Evolutionary conservation across 2,329 filamentous ascomycete species (phyloP), one percentile per base, ranked within the genome.

Genomic region (Fusarium solani-melongenae): DNA sequence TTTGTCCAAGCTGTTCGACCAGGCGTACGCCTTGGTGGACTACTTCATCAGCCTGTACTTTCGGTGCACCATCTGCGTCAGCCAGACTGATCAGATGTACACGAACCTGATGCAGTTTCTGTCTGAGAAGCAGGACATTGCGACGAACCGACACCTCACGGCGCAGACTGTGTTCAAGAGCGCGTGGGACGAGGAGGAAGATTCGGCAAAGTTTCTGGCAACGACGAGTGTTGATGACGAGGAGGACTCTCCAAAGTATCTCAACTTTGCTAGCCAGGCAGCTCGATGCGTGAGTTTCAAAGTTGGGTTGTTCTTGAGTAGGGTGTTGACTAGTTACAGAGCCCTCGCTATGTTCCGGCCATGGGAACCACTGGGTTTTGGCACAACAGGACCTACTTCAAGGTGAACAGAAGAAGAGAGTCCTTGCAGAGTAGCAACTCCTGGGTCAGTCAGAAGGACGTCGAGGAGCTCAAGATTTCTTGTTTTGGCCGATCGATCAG

Each of bases 241-340:
- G 4, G 76, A 77, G 1, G 82, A 81, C n/a, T 77, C 78, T 12
- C 76, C 71, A 33, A 79, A 77, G 62, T 89, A 88, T 73, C 85
- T 90, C 58, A 91, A 91, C 78, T 91, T 91, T 79, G 88, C 88
- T 5, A 88, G 87, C 69, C 87, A 90, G 69, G 87, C 88, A 69
- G 86, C 87, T 12, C 86, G 85, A 78, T 83, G 84, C 38, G 85
- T 86, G 70, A 78, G 84, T 79, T 51, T 27, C 5, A 14, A 14
- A 36, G 10, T 4, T 1, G 5, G 20, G 11, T 15, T 29, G 15
- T 15, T 12, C 3, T 34, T 7, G 9, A 17, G 6, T 24, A 39
- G 4, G 49, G 34, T 17, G 36, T 55, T 72, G 3, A 75, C 38
- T 14, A 1, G 2, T 15, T 17, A 4, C 49, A 87, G 81, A 83